Conservation (phyloP, 345 rosid species). For the thale cress (Arabidopsis thaliana) region DNA sequence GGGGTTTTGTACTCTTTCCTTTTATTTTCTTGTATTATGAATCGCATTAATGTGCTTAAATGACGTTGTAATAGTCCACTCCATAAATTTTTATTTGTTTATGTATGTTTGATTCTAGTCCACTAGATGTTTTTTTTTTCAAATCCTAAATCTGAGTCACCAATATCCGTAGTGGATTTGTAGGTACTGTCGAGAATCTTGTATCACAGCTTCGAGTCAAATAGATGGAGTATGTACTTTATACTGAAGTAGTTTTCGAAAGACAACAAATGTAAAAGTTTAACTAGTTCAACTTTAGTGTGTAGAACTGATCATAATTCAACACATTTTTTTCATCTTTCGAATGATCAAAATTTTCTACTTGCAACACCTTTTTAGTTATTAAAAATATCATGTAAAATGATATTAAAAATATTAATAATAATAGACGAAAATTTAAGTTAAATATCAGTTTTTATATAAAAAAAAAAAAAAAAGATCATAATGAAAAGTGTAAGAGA, state of each 20-base stretch:
- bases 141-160: constrained; percentile 15
- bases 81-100: constrained; percentile 6
- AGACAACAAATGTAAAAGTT: background rate
- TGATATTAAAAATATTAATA: background rate
- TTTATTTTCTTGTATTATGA: constrained; percentile 2
- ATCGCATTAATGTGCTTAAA: constrained; percentile 23
- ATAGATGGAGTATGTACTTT: background rate
- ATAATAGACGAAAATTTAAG: background rate
- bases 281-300: background rate
- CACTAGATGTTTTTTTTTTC: constrained; percentile 28
- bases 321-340: background rate
- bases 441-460: background rate
- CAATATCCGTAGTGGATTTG: constrained; percentile 43
- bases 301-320: background rate
- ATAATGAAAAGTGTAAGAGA: background rate
- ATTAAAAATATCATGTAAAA: background rate
- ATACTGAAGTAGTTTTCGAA: background rate
- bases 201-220: constrained; percentile 20
- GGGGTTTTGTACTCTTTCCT: background rate
- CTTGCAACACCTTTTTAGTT: background rate
- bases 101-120: constrained; percentile 20
- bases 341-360: background rate
- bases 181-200: constrained; percentile 35
- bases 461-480: background rate
- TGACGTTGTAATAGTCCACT: constrained; percentile 41